Conservation (phyloP, 1,284 basidiomycete genomes). For the Malassezia nana region DNA sequence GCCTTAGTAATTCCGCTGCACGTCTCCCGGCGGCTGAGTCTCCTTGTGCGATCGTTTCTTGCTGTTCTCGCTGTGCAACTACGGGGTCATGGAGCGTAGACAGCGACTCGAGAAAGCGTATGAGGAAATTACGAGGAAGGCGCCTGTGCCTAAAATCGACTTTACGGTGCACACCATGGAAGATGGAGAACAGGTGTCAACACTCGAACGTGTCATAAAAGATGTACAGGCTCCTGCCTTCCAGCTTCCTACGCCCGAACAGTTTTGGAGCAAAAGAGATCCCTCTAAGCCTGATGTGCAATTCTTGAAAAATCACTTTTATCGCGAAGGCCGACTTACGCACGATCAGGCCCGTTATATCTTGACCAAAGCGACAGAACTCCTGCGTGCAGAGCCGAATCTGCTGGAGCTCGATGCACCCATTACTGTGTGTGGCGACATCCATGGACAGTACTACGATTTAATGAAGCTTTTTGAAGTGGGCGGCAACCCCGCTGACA, state of each 20-base stretch:
- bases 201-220: conserved; percentile 50
- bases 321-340: conserved; percentile 75
- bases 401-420: conserved; percentile 84
- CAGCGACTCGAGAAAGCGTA: conserved; percentile 36
- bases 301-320: conserved; percentile 97
- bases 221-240: conserved; percentile 59
- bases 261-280: conserved; percentile 57
- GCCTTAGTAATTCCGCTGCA: background rate
- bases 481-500: conserved; percentile 47
- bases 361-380: conserved; percentile 61
- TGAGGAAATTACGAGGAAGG: conserved; percentile 39
- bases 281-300: conserved; percentile 59
- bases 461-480: conserved; percentile 49
- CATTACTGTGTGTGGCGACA: conserved; percentile 58
- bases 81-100: conserved; percentile 17
- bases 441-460: conserved; percentile 48
- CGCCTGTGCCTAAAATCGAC: conserved; percentile 44
- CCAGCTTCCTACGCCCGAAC: conserved; percentile 76
- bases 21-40: background rate
- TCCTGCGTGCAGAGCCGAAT: conserved; percentile 74
- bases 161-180: conserved; percentile 50
- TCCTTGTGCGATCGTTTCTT: background rate
- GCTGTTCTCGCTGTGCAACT: background rate
- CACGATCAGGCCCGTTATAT: conserved; percentile 86
- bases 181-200: conserved; percentile 50